Evolutionary conservation across 164 flowering plant genomes (phyloP), one percentile per base, ranked within the genome.

Genomic region (Pachysandra terminalis): DNA sequence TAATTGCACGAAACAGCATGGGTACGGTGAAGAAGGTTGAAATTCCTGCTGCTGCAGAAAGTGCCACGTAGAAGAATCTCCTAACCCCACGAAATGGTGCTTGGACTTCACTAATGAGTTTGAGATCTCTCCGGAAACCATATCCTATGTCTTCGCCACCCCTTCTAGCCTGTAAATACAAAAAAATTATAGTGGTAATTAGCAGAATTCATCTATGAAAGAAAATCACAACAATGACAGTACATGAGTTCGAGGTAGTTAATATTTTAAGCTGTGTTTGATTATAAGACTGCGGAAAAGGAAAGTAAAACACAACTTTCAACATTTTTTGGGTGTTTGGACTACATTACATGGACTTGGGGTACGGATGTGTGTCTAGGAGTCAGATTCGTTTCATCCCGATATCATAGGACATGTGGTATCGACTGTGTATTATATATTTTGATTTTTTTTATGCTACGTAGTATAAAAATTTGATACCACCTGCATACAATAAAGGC

Each of bases 21-120:
- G 99, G 98, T 67, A 89, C 55, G 13, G 93, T 92, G 54, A 92
- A 87, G 65, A 95, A 80, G 54, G 81, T 70, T 62, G 97, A 88
- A 71, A 95, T 87, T 69, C 98, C 99, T 0, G 99, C 99, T 68
- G 96, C 97, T 63, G 98, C 96, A 58, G 91, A 61, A 67, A 95
- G 75, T 69, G 99, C 97, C 45, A 95, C 80, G 74, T 85, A 92
- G 70, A 95, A 92, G 78, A 95, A 95, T 78, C 85, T 90, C 76
- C 98, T 73, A 75, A 95, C 83, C 54, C 99, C 98, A 70, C 99
- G 94, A 73, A 95, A 92, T 72, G 98, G 98, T 65, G 99, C 97
- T 83, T 89, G 97, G 65, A 95, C 99, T 82, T 95, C 99, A 81
- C 98, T 89, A 37, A 92, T 95, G 63, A 92, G 96, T 77, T 95